phyloP scores from a whole-genome alignment of 306 rosid genomes.

The Quercus cerris region DNA sequence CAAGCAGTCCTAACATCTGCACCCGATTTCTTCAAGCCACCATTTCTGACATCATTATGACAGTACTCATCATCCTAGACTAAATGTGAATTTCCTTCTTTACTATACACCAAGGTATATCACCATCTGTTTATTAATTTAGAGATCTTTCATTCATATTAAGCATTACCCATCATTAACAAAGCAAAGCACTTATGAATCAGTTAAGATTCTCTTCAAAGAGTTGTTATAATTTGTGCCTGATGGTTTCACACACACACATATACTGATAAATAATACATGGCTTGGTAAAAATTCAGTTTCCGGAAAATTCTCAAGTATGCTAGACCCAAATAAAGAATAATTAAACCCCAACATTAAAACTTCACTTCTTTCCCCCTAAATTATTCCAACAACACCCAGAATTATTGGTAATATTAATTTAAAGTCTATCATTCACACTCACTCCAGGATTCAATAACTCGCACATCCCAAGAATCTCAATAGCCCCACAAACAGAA shows the following conservation, averaged over 20 bases:
- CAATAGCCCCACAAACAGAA: slow-evolving; percentile 1
- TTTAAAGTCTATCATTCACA: slow-evolving; percentile 79
- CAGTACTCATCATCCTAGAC: neutral
- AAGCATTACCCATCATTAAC: neutral
- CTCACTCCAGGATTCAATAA: slow-evolving; percentile 95
- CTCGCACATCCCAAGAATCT: slow-evolving; percentile 93
- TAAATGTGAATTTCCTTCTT: neutral
- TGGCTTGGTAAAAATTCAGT: neutral
- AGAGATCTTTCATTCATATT: neutral
- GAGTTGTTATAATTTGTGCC: neutral
- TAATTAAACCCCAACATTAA: neutral
- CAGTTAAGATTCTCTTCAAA: neutral
- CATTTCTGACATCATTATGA: too few species aligned
- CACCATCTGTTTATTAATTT: neutral
- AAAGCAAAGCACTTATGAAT: neutral
- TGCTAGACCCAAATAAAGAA: neutral
- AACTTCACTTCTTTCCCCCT: neutral
- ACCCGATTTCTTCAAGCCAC: too few species aligned
- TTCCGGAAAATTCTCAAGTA: neutral
- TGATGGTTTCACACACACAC: neutral
- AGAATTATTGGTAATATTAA: neutral
- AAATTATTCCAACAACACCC: neutral
- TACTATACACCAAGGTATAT: neutral
- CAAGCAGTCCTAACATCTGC: too few species aligned
- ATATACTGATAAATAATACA: too few species aligned